Percentiles rank a stretch among this genome's conserved stretches.
phyloP scores from a whole-genome alignment of 192 early-diverging fungal genomes.

The Jimgerdemannia flammicorona region DNA sequence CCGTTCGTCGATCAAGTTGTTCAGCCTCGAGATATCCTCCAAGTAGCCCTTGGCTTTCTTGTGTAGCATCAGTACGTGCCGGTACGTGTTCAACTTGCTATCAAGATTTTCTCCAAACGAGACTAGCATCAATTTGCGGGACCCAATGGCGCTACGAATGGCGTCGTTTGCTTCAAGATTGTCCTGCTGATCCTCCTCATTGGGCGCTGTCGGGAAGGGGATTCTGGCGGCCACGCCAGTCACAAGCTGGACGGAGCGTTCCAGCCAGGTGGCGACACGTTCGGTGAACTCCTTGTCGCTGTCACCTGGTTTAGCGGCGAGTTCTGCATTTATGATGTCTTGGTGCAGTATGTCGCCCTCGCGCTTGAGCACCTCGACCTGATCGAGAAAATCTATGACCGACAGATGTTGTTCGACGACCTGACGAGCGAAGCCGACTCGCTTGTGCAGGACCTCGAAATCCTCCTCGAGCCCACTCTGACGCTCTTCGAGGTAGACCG shows the following conservation, averaged over 20 bases:
- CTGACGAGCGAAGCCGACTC: conserved; percentile 27
- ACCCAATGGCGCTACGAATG: conserved; percentile 15
- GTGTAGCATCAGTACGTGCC: conserved; percentile 22
- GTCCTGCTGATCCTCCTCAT: conserved; percentile 18
- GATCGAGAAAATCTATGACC: conserved; percentile 30
- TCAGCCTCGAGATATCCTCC: conserved; percentile 19
- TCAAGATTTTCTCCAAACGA: conserved; percentile 28
- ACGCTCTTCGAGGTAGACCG: conserved; percentile 23
- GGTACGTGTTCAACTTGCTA: conserved; percentile 15
- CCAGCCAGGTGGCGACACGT: conserved; percentile 14
- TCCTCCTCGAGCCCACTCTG: conserved; percentile 35
- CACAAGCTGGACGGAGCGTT: conserved; percentile 17
- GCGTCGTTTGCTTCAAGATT: conserved; percentile 23
- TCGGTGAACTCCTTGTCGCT: conserved; percentile 11
- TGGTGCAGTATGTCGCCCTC: conserved; percentile 18
- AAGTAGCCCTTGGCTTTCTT: conserved; percentile 13
- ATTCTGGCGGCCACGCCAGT: conserved; percentile 20
- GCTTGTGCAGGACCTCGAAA: conserved; percentile 24
- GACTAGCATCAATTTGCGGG: conserved; percentile 12
- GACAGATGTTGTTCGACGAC: conserved; percentile 31
- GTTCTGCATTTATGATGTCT: conserved; percentile 12
- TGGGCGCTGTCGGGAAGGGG: conserved; percentile 15
- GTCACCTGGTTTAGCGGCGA: conserved; percentile 10
- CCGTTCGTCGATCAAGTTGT: conserved; percentile 24
- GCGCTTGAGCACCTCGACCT: conserved; percentile 15